Base-by-base conservation (phyloP, 2,329 filamentous ascomycete genomes). In the Capronia americana region DNA sequence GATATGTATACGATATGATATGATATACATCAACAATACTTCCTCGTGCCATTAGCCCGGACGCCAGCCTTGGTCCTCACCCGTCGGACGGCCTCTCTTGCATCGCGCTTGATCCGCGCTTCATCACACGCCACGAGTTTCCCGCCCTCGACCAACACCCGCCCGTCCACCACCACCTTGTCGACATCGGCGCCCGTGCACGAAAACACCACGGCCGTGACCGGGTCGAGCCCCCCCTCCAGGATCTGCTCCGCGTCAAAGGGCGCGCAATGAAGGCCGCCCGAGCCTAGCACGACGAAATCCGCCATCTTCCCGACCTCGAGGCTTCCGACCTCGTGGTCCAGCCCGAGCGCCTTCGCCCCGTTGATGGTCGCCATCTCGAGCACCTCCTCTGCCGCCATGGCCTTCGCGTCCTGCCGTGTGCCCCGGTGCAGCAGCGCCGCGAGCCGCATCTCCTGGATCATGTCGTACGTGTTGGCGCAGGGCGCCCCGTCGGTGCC, bases 401-500 rank as follows among this genome's bases (percentile, higher is more conserved):
- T 74, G 0, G 77, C 68, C 0, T 74, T 76, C 1, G 84, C 81
- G 66, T 85, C 77, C 54, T 77, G 75, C 4, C 75, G 76, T 2
- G 71, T 65, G 20, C 81, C 81, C 67, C 82, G 82, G 66, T 85
- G 84, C 38, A 86, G 73, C 11, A 85, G 81, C 0, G 78, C 80
- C 0, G 83, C 82, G 0, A 85, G 75, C 57, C 83, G 82, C 82
- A 85, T 85, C 74, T 86, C 83, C 56, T 81, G 81, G 20, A 85
- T 71, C 73, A 85, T 79, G 66, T 85, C 83, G 71, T 83, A 84
- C 6, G 80, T 80, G 68, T 85, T 85, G 41, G 82, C 82, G 72
- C 83, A 85, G 0, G 84, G 83, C 0, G 83, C 83, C 0, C 83
- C 83, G 70, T 86, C 84, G 0, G 84, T 85, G 0, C 84, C 84